Evolutionary conservation across 73 alveolate species (phyloP).

Genomic region (Symbiodinium natans): DNA sequence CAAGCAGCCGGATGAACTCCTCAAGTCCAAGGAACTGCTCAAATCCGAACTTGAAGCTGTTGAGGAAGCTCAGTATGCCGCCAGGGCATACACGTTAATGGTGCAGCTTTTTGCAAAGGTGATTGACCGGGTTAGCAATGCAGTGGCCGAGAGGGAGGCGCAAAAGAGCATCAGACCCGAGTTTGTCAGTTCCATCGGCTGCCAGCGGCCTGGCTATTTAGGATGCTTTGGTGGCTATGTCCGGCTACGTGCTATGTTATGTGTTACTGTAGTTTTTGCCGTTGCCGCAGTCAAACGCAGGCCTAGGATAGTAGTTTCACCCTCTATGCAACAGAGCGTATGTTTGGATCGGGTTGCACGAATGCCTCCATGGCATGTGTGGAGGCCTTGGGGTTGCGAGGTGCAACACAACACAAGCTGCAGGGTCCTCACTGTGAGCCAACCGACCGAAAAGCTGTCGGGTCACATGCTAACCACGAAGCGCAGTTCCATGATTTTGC

Average conservation of each 20-base stretch:
- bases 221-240: too few species aligned
- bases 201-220: slow-evolving; percentile 21
- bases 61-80: slow-evolving; percentile 87
- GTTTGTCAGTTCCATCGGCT: slow-evolving; percentile 84
- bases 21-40: slow-evolving; percentile 64
- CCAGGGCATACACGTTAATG: slow-evolving; percentile 76
- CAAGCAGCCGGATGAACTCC: slow-evolving; percentile 66
- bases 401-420: too few species aligned
- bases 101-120: slow-evolving; percentile 82
- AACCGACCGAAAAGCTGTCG: too few species aligned
- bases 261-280: not conserved
- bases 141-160: slow-evolving; percentile 90
- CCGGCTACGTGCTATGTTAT: not conserved
- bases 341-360: too few species aligned
- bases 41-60: slow-evolving; percentile 85
- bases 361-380: too few species aligned
- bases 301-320: too few species aligned
- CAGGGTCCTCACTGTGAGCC: too few species aligned
- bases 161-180: slow-evolving; percentile 89
- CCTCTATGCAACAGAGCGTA: too few species aligned
- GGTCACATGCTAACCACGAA: too few species aligned
- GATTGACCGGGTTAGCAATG: slow-evolving; percentile 84
- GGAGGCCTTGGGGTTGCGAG: too few species aligned
- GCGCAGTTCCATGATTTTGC: too few species aligned
- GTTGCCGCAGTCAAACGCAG: too few species aligned